Conservation (phyloP, 2,329 filamentous ascomycete genomes). For the Talaromyces rugulosus region DNA sequence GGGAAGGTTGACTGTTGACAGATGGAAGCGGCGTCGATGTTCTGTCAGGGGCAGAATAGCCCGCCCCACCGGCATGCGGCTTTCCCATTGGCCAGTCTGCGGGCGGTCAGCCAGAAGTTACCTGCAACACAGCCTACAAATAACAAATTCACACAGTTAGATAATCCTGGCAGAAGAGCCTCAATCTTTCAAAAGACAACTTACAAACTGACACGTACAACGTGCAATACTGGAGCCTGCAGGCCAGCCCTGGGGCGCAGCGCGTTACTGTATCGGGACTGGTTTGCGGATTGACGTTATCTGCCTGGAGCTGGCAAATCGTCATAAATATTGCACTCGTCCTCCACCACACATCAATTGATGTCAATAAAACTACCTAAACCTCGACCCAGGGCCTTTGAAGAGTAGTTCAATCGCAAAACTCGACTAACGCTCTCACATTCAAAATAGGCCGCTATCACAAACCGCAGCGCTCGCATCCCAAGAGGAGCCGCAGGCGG, state of each 20-base stretch:
- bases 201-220: neutral
- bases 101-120: neutral
- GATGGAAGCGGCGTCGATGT: neutral
- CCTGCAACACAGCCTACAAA: neutral
- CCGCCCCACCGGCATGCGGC: neutral
- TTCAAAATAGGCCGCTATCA: constrained; percentile 50
- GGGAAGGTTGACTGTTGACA: neutral
- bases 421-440: neutral
- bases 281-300: constrained; percentile 1
- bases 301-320: neutral
- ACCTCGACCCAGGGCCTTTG: neutral
- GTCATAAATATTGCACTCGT: neutral
- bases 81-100: neutral
- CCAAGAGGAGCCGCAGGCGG: constrained; percentile 27
- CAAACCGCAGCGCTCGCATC: constrained; percentile 38
- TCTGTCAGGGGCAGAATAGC: neutral
- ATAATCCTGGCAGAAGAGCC: neutral
- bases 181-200: neutral
- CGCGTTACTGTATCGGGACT: constrained; percentile 5
- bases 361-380: neutral
- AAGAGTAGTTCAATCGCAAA: neutral
- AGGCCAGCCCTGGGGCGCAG: neutral
- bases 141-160: neutral
- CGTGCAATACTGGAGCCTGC: neutral
- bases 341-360: no score